These are phyloP conservation scores for Aschersonia sp. DNA, from an alignment of 2,329 filamentous ascomycete genomes.

Conservation along the genomic window DNA sequence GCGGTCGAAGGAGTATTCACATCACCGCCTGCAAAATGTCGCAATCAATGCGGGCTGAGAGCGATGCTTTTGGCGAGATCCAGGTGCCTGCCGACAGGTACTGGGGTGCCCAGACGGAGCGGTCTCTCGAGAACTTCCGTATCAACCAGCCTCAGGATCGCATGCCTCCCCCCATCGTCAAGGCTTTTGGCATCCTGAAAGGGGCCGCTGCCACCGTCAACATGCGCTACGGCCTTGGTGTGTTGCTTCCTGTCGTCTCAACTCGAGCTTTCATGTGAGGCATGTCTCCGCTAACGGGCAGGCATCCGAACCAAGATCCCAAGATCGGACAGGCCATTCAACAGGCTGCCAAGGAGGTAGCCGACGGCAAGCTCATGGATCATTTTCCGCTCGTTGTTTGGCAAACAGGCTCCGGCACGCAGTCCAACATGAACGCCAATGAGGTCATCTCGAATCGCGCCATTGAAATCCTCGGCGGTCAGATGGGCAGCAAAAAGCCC, in stretches of 20 bases:
- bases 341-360: conserved; percentile 86
- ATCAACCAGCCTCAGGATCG: conserved; percentile 99
- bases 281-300: no score
- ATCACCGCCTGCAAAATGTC: conserved; percentile 7
- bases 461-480: conserved; percentile 90
- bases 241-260: background rate
- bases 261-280: background rate
- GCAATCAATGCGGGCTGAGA: conserved; percentile 61
- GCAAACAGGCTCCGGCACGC: conserved; percentile 97
- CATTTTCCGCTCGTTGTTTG: conserved; percentile 98
- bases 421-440: conserved; percentile 99
- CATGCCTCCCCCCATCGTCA: conserved; percentile 86
- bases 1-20: background rate
- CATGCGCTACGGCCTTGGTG: conserved; percentile 80
- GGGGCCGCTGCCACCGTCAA: conserved; percentile 92
- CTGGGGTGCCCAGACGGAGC: conserved; percentile 96
- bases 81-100: conserved; percentile 87
- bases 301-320: conserved; percentile 22
- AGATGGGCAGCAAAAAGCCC: conserved; percentile 92
- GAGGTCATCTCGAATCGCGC: conserved; percentile 99
- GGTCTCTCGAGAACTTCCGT: conserved; percentile 92
- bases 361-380: conserved; percentile 82
- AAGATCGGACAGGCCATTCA: conserved; percentile 87
- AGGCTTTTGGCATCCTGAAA: conserved; percentile 94
- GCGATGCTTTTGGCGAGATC: conserved; percentile 94